Evolutionary conservation across 305 asterid genomes (phyloP), one percentile per base, ranked within the genome.

Genomic region (Fraxinus latifolia): DNA sequence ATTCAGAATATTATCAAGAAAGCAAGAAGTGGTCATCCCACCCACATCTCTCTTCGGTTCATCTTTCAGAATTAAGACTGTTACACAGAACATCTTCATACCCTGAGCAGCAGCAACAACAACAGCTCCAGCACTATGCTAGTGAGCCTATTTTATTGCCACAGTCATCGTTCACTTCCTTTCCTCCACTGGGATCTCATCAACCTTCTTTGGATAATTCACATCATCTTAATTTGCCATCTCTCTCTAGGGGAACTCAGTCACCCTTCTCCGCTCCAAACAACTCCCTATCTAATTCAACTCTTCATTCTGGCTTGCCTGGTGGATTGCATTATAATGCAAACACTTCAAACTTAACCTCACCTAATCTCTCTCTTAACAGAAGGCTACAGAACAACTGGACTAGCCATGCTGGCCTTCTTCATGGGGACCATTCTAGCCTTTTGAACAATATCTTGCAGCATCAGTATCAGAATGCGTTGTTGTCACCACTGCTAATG

Each of bases 21-120:
- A 91, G 78, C 84, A 91, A 89, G 86, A 89, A 93, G 90, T 94
- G 99, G 98, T 94, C 97, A 80, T 94, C 99, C 0, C 97, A 94
- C 83, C 91, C 97, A 33, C 95, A 89, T 84, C 83, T 84, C 76
- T 89, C 97, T 80, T 84, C 89, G 79, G 82, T 81, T 77, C 87
- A 82, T 88, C 84, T 80, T 79, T 81, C 92, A 78, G 91, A 93
- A 79, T 78, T 90, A 80, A 90, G 88, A 80, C 86, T 93, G 21
- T 85, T 93, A 83, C 83, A 90, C 87, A 88, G 99, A 87, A 90
- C 99, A 78, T 96, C 97, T 32, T 94, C 99, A 6, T 90, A 93
- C 85, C 99, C 98, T 62, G 89, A 84, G 84, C 93, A 93, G 81
- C 90, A 84, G 79, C 89, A 82, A 21, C 97, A 81, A 36, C 97